Evolutionary conservation across 768 basidiomycete species (phyloP), one percentile per base, ranked within the genome.

Genomic region (Amanita rimosa): DNA sequence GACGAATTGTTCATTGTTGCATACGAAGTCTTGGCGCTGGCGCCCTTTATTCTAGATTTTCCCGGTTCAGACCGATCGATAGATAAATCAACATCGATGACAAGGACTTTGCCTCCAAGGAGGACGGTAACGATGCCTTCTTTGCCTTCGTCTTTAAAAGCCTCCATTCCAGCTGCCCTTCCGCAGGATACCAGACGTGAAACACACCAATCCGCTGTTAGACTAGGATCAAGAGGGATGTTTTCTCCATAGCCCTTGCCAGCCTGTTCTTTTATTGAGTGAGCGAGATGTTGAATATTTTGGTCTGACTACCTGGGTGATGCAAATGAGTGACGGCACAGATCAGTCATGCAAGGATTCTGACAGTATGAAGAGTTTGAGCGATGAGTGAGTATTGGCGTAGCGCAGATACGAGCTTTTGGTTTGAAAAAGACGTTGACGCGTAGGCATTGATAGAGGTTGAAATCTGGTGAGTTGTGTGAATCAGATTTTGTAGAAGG

Each of bases 71-170:
- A 58, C 19, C 62, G 65, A 51, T 74, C 65, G 50, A 81, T 61
- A 11, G 67, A 58, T 53, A 90, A 74, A 55, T 85, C 81, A 51
- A 88, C 71, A 59, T 90, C 87, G 47, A 89, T 65, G 29, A 89
- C 85, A 8, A 90, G 66, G n/a, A 87, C 79, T 60, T 86, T 86
- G 1, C 87, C 87, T 3, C 79, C 87, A 33, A 88, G 72, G 16
- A 82, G 73, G 34, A 86, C 65, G 0, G 73, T 80, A 35, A 73
- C 66, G 21, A 67, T 66, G 13, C 73, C 74, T 51, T 72, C 73
- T 33, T 69, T 68, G 16, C 64, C 64, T 40, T 76, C 72, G 53
- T 87, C 85, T 52, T 72, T 76, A 67, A 85, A 89, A 3, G 78
- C 69, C 56, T 88, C 83, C 83, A 88, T 83, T 22, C 82, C 84